These are phyloP conservation scores for Microsporum canis DNA, from an alignment of 2,329 filamentous ascomycete genomes.

Conservation along the genomic window DNA sequence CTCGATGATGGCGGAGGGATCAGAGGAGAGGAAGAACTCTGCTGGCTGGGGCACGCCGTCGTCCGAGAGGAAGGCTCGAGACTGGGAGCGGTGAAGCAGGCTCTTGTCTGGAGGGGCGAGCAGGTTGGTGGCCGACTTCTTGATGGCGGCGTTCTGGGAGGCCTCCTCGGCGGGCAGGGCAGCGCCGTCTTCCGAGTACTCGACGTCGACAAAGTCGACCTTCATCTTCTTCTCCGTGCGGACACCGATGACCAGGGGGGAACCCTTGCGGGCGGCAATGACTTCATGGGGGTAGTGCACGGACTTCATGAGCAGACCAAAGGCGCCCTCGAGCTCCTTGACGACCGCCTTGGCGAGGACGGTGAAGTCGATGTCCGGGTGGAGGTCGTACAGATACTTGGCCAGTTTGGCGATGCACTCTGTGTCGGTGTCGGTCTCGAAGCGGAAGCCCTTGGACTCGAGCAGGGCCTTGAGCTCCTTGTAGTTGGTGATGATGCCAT, in stretches of 20 bases:
- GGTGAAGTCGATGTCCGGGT: conserved; percentile 90
- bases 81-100: conserved; percentile 94
- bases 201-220: conserved; percentile 98
- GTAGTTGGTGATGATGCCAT: conserved; percentile 99
- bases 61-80: conserved; percentile 95
- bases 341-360: conserved; percentile 95
- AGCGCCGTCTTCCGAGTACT: conserved; percentile 80
- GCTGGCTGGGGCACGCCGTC: conserved; percentile 96
- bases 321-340: conserved; percentile 94
- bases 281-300: conserved; percentile 98
- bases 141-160: conserved; percentile 90
- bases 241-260: conserved; percentile 91
- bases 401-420: conserved; percentile 98
- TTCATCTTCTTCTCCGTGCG: conserved; percentile 98
- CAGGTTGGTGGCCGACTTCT: conserved; percentile 67
- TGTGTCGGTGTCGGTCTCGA: conserved; percentile 98
- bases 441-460: conserved; percentile 88
- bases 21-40: conserved; percentile 98
- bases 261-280: conserved; percentile 95
- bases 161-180: conserved; percentile 85
- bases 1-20: conserved; percentile 96
- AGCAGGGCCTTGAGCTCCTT: conserved; percentile 96
- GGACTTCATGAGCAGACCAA: conserved; percentile 94
- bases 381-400: conserved; percentile 94
- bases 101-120: conserved; percentile 94